Conservation (phyloP, 495 filamentous ascomycete genomes). For the Penicillium paradoxum region DNA sequence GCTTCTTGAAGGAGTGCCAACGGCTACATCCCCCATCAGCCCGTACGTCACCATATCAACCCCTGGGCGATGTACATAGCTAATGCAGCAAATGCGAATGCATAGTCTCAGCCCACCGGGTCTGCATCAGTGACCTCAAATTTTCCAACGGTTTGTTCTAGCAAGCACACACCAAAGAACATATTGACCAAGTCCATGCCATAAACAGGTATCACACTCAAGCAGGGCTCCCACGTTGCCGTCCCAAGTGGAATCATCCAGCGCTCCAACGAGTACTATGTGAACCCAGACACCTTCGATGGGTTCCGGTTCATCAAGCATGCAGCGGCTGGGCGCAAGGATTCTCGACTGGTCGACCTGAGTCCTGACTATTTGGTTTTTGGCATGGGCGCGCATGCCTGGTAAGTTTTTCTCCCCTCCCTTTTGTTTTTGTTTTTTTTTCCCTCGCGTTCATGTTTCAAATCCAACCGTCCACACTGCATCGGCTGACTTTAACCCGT, state of each 20-base stretch:
- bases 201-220: conserved; percentile 18
- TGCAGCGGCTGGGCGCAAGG: conserved; percentile 12
- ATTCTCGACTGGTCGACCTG: conserved; percentile 18
- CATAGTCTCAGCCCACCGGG: conserved; percentile 24
- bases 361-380: conserved; percentile 27
- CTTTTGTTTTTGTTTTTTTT: no score
- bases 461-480: conserved; percentile 9
- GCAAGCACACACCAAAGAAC: neutral
- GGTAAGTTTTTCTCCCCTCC: conserved; percentile 18
- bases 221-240: conserved; percentile 21
- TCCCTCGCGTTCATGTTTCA: conserved; percentile 7
- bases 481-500: conserved; percentile 14
- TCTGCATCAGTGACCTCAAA: conserved; percentile 13
- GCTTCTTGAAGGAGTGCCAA: conserved; percentile 29
- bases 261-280: conserved; percentile 13
- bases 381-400: conserved; percentile 25
- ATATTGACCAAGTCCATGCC: neutral
- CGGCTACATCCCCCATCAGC: conserved; percentile 25
- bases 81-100: conserved; percentile 2
- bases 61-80: neutral
- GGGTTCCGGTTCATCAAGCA: conserved; percentile 26
- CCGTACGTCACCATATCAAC: conserved; percentile 11
- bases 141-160: conserved; percentile 21
- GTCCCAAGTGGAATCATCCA: conserved; percentile 25
- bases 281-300: conserved; percentile 22